A percentile compares a stretch with the other conserved stretches of the same genome.
These are phyloP conservation scores for Fonsecaea pugnacius DNA, from an alignment of 2,329 filamentous ascomycete species.

Conservation along the genomic window DNA sequence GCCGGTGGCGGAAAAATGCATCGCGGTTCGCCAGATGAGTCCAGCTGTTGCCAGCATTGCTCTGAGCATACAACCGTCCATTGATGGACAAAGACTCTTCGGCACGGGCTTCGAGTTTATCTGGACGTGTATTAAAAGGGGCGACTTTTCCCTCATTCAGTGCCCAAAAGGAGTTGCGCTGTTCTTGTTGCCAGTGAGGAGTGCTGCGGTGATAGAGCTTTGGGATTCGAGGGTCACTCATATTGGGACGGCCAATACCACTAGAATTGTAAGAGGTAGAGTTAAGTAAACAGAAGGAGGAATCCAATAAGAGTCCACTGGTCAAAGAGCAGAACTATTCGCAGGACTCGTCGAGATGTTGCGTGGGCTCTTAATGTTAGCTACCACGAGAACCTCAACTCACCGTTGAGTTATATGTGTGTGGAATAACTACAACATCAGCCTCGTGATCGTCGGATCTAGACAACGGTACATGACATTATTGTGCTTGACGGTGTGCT, in stretches of 20 bases:
- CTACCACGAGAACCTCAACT: not conserved
- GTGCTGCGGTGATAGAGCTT: conserved; percentile 57
- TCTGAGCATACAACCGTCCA: conserved; percentile 56
- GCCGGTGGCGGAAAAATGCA: conserved; percentile 67
- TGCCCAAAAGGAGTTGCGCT: conserved; percentile 61
- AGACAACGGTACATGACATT: not conserved
- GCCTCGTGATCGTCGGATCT: not conserved
- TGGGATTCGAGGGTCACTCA: conserved; percentile 55
- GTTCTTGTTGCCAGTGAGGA: conserved; percentile 60
- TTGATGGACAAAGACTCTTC: conserved; percentile 60
- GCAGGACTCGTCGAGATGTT: not conserved
- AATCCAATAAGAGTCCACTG: not conserved
- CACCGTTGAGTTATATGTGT: not conserved
- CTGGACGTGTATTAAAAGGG: conserved; percentile 60
- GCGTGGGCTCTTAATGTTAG: not conserved
- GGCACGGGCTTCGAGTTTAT: conserved; percentile 63
- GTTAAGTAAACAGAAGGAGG: not conserved
- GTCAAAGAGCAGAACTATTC: not conserved
- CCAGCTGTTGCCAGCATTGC: conserved; percentile 43
- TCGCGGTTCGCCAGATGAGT: conserved; percentile 63
- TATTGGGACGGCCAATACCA: conserved; percentile 2
- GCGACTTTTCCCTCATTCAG: conserved; percentile 56
- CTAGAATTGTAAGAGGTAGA: not conserved
- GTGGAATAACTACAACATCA: not conserved
- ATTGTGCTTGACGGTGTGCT: not conserved